Conservation (phyloP, 331 rosid genomes). For the Acacia pycnantha region DNA sequence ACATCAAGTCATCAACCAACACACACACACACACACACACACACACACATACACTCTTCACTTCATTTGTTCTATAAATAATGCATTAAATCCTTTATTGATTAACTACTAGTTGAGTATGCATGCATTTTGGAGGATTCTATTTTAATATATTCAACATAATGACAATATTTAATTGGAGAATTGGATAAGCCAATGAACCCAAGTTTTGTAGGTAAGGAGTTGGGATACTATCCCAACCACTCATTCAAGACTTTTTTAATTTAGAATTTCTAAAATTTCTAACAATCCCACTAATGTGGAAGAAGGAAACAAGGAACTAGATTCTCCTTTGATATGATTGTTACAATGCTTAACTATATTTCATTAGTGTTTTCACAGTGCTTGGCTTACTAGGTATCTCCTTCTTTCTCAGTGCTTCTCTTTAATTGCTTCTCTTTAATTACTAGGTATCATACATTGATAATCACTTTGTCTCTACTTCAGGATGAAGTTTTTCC, state of each 20-base stretch:
- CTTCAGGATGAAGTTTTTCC: constrained; percentile 10
- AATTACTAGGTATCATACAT: not conserved
- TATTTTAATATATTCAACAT: too few species aligned
- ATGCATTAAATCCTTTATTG: not conserved
- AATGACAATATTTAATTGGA: too few species aligned
- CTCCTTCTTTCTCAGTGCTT: not conserved
- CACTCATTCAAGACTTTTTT: too few species aligned
- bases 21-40: too few species aligned
- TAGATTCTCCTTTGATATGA: constrained; percentile 24
- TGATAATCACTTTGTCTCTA: constrained; percentile 2
- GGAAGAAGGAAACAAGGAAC: constrained; percentile 22
- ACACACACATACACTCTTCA: not conserved
- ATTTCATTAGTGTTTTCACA: not conserved
- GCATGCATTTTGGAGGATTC: not conserved
- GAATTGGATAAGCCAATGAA: too few species aligned
- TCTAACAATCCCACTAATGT: not conserved
- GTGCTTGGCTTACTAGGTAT: not conserved
- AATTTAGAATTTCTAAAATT: too few species aligned
- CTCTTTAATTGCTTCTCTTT: not conserved
- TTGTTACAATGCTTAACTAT: not conserved
- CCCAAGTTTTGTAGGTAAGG: too few species aligned
- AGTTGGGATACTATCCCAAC: too few species aligned
- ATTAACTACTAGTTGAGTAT: not conserved
- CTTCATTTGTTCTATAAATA: not conserved
- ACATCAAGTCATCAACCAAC: not conserved